Conservation (phyloP, 2,329 filamentous ascomycete species). For the Colletotrichum eremochloae region DNA sequence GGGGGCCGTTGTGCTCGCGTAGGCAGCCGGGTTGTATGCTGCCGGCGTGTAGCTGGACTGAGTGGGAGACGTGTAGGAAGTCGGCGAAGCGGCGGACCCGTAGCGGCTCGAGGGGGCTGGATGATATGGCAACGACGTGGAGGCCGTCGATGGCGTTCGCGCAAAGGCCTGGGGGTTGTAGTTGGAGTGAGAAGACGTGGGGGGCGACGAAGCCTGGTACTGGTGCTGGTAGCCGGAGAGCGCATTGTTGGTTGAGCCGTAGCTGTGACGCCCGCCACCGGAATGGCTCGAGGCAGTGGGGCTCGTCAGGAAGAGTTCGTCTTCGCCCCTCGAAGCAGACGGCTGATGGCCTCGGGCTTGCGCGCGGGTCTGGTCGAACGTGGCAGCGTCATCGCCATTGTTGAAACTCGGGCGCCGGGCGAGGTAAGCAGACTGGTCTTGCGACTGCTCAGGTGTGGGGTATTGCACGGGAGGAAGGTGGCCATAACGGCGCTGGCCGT, state of each 20-base stretch:
- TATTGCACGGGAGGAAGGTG: slow-evolving; percentile 77
- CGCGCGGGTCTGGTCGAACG: slow-evolving; percentile 42
- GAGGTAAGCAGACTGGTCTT: slow-evolving; percentile 55
- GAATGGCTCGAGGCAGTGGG: slow-evolving; percentile 52
- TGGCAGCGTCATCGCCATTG: slow-evolving; percentile 77
- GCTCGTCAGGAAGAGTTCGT: slow-evolving; percentile 75
- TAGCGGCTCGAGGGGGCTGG: slow-evolving; percentile 57
- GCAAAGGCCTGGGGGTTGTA: slow-evolving; percentile 81
- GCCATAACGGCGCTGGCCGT: slow-evolving; percentile 74
- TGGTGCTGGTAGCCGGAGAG: slow-evolving; percentile 66
- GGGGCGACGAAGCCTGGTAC: slow-evolving; percentile 61
- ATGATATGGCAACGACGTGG: slow-evolving; percentile 65
- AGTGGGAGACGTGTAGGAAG: slow-evolving; percentile 54
- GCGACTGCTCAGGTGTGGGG: slow-evolving; percentile 60
- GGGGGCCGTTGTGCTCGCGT: slow-evolving; percentile 61
- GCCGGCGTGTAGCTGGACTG: slow-evolving; percentile 62
- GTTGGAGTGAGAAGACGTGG: slow-evolving; percentile 61
- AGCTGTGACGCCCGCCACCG: slow-evolving; percentile 50
- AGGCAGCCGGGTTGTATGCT: slow-evolving; percentile 72
- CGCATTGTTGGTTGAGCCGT: slow-evolving; percentile 61
- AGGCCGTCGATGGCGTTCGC: slow-evolving; percentile 68
- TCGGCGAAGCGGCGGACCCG: slow-evolving; percentile 53
- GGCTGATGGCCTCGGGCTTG: slow-evolving; percentile 46
- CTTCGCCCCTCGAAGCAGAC: slow-evolving; percentile 55
- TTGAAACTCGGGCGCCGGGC: slow-evolving; percentile 79